phyloP scores from a whole-genome alignment of 1,139 yeast genomes.

The Pneumocystis sp. region DNA sequence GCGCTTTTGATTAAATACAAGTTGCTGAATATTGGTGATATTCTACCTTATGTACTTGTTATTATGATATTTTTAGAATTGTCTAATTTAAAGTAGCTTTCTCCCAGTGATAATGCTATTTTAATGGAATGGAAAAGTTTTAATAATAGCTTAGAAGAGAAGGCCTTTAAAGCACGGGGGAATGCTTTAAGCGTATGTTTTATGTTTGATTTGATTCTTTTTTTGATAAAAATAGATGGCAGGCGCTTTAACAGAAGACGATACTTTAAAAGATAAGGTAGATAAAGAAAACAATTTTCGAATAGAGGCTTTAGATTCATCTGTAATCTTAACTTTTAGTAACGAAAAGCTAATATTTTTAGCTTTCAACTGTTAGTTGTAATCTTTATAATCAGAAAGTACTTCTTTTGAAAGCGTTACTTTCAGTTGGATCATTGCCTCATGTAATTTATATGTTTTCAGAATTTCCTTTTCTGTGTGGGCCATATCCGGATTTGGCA shows the following conservation, averaged over 20 bases:
- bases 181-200: conserved; percentile 82
- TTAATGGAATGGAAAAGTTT: conserved; percentile 32
- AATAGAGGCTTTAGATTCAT: background rate
- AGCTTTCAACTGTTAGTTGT: background rate
- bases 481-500: conserved; percentile 39
- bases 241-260: conserved; percentile 26
- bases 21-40: conserved; percentile 46
- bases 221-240: conserved; percentile 41
- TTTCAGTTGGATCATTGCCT: conserved; percentile 49
- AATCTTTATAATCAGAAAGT: conserved; percentile 22
- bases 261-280: background rate
- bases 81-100: conserved; percentile 6
- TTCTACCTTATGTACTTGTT: conserved; percentile 37
- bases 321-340: background rate
- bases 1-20: conserved; percentile 55
- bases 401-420: conserved; percentile 37
- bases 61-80: background rate
- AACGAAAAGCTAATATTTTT: conserved; percentile 1
- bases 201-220: background rate
- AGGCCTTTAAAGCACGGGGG: conserved; percentile 50
- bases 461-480: conserved; percentile 48
- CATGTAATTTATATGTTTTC: conserved; percentile 50
- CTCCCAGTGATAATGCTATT: conserved; percentile 34
- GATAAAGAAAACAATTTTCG: conserved; percentile 3
- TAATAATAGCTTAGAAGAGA: conserved; percentile 41